phyloP scores from a whole-genome alignment of 768 basidiomycete genomes.

The Psilocybe sp. region DNA sequence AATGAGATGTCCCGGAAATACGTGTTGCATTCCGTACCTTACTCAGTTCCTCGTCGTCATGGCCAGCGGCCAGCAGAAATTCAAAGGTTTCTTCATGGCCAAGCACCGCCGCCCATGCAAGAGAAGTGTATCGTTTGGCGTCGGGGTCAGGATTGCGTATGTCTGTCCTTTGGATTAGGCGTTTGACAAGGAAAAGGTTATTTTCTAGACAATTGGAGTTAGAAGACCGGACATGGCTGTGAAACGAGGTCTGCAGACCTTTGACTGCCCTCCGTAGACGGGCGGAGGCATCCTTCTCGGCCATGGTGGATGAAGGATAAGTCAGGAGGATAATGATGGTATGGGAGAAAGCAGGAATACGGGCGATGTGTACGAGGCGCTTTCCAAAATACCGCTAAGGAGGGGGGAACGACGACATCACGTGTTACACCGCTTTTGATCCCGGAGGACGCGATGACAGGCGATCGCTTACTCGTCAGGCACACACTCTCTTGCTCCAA shows the following conservation, averaged over 20 bases:
- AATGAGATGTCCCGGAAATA: constrained; percentile 1
- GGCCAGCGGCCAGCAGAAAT: constrained; percentile 79
- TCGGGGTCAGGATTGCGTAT: constrained; percentile 88
- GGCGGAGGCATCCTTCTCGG: constrained; percentile 76
- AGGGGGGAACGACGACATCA: too few species aligned
- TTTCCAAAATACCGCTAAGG: background rate
- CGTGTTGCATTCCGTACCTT: constrained; percentile 51
- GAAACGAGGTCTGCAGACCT: constrained; percentile 37
- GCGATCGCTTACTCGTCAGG: too few species aligned
- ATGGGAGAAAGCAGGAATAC: constrained; percentile 8
- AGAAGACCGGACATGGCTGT: background rate
- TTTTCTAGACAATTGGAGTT: constrained; percentile 60
- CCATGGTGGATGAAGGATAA: constrained; percentile 45
- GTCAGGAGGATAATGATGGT: constrained; percentile 11
- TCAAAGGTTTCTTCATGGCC: constrained; percentile 94
- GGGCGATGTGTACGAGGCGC: background rate
- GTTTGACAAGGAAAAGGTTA: constrained; percentile 89
- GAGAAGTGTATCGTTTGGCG: constrained; percentile 74
- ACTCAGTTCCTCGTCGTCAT: constrained; percentile 92
- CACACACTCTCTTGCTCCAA: too few species aligned
- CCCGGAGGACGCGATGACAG: too few species aligned
- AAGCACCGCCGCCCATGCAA: constrained; percentile 89
- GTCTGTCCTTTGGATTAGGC: constrained; percentile 82
- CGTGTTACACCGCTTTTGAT: too few species aligned
- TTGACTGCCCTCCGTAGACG: constrained; percentile 79